Evolutionary conservation across 345 rosid genomes (phyloP).

Genomic region (Euphorbia pulcherrima): DNA sequence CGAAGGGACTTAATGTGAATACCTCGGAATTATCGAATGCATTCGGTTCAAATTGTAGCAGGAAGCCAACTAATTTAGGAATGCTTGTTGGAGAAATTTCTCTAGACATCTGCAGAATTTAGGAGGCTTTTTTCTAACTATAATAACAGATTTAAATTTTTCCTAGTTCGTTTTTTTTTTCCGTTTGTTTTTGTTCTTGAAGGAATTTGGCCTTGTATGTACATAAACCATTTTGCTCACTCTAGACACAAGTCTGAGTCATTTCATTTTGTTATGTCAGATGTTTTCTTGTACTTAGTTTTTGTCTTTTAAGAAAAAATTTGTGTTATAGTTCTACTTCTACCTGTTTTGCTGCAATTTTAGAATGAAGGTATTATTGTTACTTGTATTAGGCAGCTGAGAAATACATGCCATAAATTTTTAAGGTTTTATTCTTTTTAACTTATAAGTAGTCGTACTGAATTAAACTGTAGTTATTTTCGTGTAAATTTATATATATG

Average conservation of each 20-base stretch:
- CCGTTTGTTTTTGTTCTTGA: background rate
- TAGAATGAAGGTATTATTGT: too few species aligned
- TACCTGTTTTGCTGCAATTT: background rate
- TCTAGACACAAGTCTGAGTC: conserved; percentile 35
- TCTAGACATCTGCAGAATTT: conserved; percentile 38
- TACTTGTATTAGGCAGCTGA: too few species aligned
- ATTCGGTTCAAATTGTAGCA: conserved; percentile 36
- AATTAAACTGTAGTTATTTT: too few species aligned
- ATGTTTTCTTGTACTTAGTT: conserved; percentile 19
- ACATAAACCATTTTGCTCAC: conserved; percentile 40
- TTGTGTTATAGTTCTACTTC: background rate
- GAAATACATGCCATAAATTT: too few species aligned
- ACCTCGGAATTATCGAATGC: conserved; percentile 42
- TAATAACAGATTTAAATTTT: conserved; percentile 33
- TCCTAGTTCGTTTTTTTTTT: conserved; percentile 6
- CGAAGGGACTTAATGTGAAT: conserved; percentile 18
- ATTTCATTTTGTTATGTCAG: conserved; percentile 12
- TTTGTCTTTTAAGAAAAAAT: conserved; percentile 5
- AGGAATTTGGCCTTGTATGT: conserved; percentile 27
- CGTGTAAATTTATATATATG: too few species aligned
- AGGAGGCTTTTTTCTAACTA: conserved; percentile 48
- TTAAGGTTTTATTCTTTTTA: too few species aligned
- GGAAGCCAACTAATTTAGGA: conserved; percentile 40
- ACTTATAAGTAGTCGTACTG: too few species aligned
- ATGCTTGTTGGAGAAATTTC: conserved; percentile 27